Evolutionary conservation across 1,284 basidiomycete genomes (phyloP).

Genomic region (Ustilago xerochloae): DNA sequence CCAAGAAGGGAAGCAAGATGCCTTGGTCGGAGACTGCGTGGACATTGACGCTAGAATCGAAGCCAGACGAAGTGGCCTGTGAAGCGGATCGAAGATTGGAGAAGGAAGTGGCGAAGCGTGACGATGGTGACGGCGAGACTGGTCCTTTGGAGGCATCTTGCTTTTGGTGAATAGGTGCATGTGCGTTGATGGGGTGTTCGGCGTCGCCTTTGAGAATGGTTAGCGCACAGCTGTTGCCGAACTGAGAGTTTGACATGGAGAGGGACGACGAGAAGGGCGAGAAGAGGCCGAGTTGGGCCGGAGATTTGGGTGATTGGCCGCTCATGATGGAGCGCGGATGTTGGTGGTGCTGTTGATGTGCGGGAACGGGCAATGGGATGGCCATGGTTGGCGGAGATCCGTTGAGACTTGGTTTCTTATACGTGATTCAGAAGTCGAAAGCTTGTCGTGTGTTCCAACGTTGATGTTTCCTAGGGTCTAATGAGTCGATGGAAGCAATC

Average conservation of each 20-base stretch:
- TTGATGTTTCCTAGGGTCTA: too few species aligned
- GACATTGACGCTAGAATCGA: slow-evolving; percentile 42
- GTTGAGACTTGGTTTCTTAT: background rate
- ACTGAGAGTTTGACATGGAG: slow-evolving; percentile 13
- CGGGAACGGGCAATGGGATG: slow-evolving; percentile 31
- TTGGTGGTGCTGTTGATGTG: background rate
- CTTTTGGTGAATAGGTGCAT: slow-evolving; percentile 33
- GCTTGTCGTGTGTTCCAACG: too few species aligned
- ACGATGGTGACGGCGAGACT: slow-evolving; percentile 2
- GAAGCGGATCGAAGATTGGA: slow-evolving; percentile 21
- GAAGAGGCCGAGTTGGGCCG: slow-evolving; percentile 4
- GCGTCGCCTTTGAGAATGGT: slow-evolving; percentile 45
- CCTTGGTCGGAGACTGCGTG: slow-evolving; percentile 40
- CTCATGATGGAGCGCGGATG: slow-evolving; percentile 15
- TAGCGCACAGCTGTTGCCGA: slow-evolving; percentile 36
- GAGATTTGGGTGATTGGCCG: slow-evolving; percentile 8
- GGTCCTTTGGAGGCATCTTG: background rate
- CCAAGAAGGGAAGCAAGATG: slow-evolving; percentile 49
- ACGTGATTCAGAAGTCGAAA: too few species aligned
- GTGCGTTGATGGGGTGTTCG: slow-evolving; percentile 31
- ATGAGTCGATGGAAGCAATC: too few species aligned
- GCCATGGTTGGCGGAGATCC: slow-evolving; percentile 23
- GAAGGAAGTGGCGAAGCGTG: slow-evolving; percentile 43
- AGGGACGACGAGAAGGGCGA: slow-evolving; percentile 19
- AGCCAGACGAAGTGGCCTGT: slow-evolving; percentile 4